A percentile compares a stretch with the other conserved stretches of the same genome.
These are phyloP conservation scores for Colletotrichum euphorbiae DNA, from an alignment of 2,329 filamentous ascomycete species.

Conservation along the genomic window DNA sequence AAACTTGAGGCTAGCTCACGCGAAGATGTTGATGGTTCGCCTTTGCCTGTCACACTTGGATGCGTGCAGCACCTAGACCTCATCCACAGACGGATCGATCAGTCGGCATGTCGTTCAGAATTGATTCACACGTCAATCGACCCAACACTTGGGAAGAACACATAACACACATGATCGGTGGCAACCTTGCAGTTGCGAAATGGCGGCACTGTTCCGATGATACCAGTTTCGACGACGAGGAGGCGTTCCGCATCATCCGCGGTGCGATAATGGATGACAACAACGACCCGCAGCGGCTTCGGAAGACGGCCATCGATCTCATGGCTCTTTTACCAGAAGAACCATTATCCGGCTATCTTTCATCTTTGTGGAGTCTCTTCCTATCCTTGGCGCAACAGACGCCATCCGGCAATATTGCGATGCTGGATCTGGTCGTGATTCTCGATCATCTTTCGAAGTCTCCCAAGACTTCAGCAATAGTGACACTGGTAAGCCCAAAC, in stretches of 20 bases:
- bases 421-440: slow-evolving; percentile 34
- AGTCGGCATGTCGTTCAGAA: background rate
- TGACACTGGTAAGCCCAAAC: slow-evolving; percentile 13
- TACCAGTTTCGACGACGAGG: slow-evolving; percentile 14
- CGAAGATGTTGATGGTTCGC: background rate
- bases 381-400: slow-evolving; percentile 40
- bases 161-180: background rate
- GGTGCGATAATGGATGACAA: background rate
- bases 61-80: too few species aligned
- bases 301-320: background rate
- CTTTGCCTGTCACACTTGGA: background rate
- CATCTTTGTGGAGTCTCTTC: slow-evolving; percentile 36
- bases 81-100: too few species aligned
- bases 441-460: slow-evolving; percentile 31
- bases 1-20: background rate
- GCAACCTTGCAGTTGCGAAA: background rate
- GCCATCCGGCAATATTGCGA: slow-evolving; percentile 28
- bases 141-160: background rate
- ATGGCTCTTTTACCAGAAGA: slow-evolving; percentile 19
- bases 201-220: slow-evolving; percentile 17
- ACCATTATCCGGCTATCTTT: background rate
- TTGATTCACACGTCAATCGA: background rate
- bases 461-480: slow-evolving; percentile 29
- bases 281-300: slow-evolving; percentile 22
- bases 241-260: slow-evolving; percentile 16